Evolutionary conservation across 768 basidiomycete species (phyloP), one percentile per base, ranked within the genome.

Genomic region (Amanita rimosa): DNA sequence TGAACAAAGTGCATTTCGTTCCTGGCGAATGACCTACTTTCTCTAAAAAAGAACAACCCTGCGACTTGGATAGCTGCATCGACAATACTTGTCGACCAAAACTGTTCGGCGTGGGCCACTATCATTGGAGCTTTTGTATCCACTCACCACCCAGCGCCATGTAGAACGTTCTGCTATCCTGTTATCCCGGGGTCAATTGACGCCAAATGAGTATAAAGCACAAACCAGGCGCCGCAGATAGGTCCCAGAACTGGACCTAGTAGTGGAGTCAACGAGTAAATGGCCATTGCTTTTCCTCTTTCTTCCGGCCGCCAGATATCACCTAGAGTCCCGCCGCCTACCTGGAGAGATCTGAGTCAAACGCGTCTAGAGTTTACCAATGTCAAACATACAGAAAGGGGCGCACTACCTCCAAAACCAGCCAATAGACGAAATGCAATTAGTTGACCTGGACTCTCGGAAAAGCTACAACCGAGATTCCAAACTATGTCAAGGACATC

Each of bases 341-440:
- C 59, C 72, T 75, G 27, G 27, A n/a, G n/a, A n/a, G n/a, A n/a
- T n/a, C 47, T 27, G 9, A 11, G 14, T 37, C 14, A 22, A 11
- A 45, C 42, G 22, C 22, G 21, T 40, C 7, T 14, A 26, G 4
- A 5, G 33, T 3, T 4, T 19, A 67, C 67, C 1, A 73, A 43
- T 9, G 67, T 66, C 2, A 66, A 57, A 70, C 68, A n/a, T 53
- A 85, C 76, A 4, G 77, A 62, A 1, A 85, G 64, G 4, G 85
- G 81, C 0, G 84, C 85, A 46, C 81, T 80, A 0, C 85, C 86
- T 22, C 85, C 86, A 1, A 88, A 50, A 1, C 85, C 85, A 1
- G 83, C 64, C 2, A 87, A 62, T 53, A 88, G 76, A 16, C 85
- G 75, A 55, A 87, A 87, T 0, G 67, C 79, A 44, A 85, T 75